Conservation (phyloP, 306 rosid genomes). For the Cucurbita ficifolia region DNA sequence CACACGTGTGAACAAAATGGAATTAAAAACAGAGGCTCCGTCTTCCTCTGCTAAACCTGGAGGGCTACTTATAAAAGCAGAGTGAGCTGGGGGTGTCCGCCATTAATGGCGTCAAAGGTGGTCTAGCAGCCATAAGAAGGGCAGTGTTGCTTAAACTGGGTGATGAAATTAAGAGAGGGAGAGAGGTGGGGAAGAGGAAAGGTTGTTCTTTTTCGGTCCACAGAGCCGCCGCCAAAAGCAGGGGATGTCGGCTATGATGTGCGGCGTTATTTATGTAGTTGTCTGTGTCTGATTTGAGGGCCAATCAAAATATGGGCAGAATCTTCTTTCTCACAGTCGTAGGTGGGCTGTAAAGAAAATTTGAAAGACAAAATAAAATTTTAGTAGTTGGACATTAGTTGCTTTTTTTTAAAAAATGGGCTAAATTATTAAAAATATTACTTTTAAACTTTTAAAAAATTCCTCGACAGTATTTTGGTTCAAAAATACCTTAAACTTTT, state of each 20-base stretch:
- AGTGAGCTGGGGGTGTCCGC: neutral
- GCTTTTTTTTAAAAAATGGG: too few relatives aligned
- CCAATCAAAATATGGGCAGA: neutral
- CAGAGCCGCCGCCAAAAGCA: constrained; percentile 6
- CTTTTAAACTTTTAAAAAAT: too few relatives aligned
- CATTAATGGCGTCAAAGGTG: neutral
- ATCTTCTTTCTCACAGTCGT: neutral
- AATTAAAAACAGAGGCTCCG: neutral
- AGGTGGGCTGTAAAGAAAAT: too few relatives aligned
- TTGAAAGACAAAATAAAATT: too few relatives aligned
- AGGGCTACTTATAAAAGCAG: neutral
- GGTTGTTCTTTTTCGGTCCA: neutral
- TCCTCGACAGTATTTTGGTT: too few relatives aligned
- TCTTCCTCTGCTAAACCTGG: neutral
- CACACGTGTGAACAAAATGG: neutral
- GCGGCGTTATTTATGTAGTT: constrained; percentile 9
- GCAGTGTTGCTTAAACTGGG: neutral
- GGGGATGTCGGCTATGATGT: constrained; percentile 3
- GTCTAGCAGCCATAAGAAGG: neutral
- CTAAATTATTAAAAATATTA: too few relatives aligned
- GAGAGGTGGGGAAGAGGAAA: neutral
- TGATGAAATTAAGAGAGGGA: neutral
- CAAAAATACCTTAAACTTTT: too few relatives aligned
- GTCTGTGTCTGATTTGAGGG: neutral
- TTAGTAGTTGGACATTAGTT: too few relatives aligned